Evolutionary conservation across 495 filamentous ascomycete species (phyloP), one percentile per base, ranked within the genome.

Genomic region (Xylaria sp.): DNA sequence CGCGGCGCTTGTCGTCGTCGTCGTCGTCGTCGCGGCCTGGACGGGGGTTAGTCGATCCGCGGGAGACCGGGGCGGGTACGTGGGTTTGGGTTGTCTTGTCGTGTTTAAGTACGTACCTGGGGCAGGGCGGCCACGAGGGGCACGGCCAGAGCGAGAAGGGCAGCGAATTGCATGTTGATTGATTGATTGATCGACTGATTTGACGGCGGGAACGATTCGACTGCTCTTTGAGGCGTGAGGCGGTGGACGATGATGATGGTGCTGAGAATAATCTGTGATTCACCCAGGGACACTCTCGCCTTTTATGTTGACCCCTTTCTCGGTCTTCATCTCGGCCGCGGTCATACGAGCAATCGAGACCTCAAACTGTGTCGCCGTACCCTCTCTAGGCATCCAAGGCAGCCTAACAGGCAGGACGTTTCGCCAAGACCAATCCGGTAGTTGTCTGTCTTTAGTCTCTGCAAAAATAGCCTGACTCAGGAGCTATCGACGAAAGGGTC

Each of bases 141-240:
- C 40, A 48, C 5, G 24, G n/a, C 52, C 1, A 68, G 24, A n/a
- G 66, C 66, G 66, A 68, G 66, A 11, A 68, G 17, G 15, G 66
- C 43, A 9, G 52, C 31, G 66, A 68, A 68, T 21, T 68, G 66
- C 66, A 68, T 68, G 12, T 58, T 68, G 66, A 58, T 43, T 40
- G n/a, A 57, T 65, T n/a, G n/a, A n/a, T n/a, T n/a, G n/a, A n/a
- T 58, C 61, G 66, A 58, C 31, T 40, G n/a, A 57, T 65, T n/a
- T 31, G 17, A 0, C 6, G 21, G 41, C 35, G 21, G 41, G 33
- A 24, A 26, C 0, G 21, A 17, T 24, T 62, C 11, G 37, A 7
- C 21, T 62, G 35, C 9, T 58, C 1, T 3, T 66, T 66, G 44
- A 52, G 5, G 26, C 11, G 26, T 9, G 61, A 46, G 15, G 21